A percentile compares a stretch with the other conserved stretches of the same genome.
phyloP scores from a whole-genome alignment of 108 stramenopile species.

The Cyclotella cryptica region DNA sequence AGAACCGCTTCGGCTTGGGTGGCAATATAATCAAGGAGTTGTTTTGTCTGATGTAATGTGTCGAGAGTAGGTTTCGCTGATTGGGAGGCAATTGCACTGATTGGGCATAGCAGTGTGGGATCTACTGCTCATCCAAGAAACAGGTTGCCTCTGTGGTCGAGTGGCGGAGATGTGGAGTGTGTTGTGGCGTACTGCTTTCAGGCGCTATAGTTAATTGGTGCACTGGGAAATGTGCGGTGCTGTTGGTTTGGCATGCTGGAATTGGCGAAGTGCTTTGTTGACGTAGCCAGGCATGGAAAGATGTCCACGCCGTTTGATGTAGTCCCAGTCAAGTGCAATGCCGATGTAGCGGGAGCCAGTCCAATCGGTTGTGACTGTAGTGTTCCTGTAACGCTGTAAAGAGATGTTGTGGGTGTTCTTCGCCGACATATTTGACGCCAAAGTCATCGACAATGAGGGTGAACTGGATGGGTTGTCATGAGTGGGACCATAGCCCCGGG shows the following conservation, averaged over 20 bases:
- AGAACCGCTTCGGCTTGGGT: constrained; percentile 49
- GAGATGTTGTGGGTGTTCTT: too few relatives aligned
- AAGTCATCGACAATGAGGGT: not conserved
- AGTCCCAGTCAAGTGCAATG: too few relatives aligned
- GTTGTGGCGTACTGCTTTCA: constrained; percentile 30
- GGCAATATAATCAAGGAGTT: constrained; percentile 52
- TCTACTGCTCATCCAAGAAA: constrained; percentile 54
- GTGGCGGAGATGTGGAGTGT: too few relatives aligned
- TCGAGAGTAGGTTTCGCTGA: constrained; percentile 16
- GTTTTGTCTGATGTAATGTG: constrained; percentile 22
- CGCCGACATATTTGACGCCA: too few relatives aligned
- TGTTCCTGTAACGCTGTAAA: not conserved
- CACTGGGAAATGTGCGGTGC: constrained; percentile 36
- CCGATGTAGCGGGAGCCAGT: constrained; percentile 42
- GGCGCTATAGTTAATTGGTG: constrained; percentile 37
- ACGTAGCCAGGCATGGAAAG: constrained; percentile 31
- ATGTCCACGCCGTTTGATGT: constrained; percentile 49
- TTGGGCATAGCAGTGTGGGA: constrained; percentile 16
- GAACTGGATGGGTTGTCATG: constrained; percentile 4
- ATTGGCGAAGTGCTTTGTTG: constrained; percentile 31
- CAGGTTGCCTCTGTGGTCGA: constrained; percentile 22
- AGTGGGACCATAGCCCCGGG: constrained; percentile 51
- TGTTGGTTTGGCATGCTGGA: constrained; percentile 36
- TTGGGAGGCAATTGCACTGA: too few relatives aligned
- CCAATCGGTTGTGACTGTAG: constrained; percentile 38